Evolutionary conservation across 768 basidiomycete genomes (phyloP).

Genomic region (Russula sp.): DNA sequence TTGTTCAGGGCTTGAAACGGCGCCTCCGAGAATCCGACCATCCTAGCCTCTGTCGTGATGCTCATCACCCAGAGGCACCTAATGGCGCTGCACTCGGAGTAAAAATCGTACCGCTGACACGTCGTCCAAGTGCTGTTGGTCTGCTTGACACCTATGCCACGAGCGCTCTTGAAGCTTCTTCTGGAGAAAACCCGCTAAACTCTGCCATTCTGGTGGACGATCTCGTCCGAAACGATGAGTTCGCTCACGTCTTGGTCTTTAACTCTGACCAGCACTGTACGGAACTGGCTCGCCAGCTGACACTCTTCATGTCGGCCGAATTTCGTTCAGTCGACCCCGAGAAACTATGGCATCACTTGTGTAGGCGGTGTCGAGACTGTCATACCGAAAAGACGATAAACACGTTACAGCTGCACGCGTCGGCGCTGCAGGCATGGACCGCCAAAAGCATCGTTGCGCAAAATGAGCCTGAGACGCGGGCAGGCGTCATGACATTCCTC

Average conservation of each 20-base stretch:
- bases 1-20: not conserved
- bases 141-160: not conserved
- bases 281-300: conserved; percentile 44
- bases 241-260: conserved; percentile 33
- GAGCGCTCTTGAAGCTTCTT: not conserved
- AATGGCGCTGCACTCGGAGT: not conserved
- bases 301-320: conserved; percentile 41
- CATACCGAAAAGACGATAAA: not conserved
- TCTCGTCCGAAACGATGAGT: conserved; percentile 24
- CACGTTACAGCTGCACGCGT: not conserved
- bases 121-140: not conserved
- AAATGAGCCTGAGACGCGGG: conserved; percentile 40
- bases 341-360: conserved; percentile 26
- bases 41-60: not conserved
- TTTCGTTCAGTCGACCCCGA: conserved; percentile 38
- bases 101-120: not conserved
- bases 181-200: conserved; percentile 8
- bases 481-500: conserved; percentile 29
- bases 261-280: conserved; percentile 34
- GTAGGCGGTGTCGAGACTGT: not conserved
- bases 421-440: not conserved
- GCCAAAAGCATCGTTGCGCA: conserved; percentile 25
- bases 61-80: not conserved
- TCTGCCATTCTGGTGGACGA: conserved; percentile 29
- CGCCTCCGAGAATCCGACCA: not conserved